These are phyloP conservation scores for Exidia glandulosa DNA, from an alignment of 768 basidiomycete species.

Conservation along the genomic window DNA sequence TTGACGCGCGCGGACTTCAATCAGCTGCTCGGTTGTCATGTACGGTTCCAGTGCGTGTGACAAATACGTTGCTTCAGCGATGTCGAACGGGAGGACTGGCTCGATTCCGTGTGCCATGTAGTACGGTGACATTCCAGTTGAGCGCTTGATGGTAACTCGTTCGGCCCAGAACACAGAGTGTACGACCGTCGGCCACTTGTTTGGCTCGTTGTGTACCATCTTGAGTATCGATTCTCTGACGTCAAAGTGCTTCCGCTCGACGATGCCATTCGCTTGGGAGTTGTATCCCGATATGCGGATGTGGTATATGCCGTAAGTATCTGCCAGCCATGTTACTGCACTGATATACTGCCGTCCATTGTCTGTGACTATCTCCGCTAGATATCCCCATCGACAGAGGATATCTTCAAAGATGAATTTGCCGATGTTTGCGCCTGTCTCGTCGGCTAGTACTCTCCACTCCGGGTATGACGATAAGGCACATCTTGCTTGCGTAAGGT, in stretches of 20 bases:
- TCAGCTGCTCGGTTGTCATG: constrained; percentile 8
- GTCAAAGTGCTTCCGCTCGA: constrained; percentile 22
- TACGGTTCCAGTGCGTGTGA: background rate
- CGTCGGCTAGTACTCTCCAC: constrained; percentile 16
- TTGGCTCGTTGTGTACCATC: constrained; percentile 10
- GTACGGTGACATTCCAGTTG: constrained; percentile 21
- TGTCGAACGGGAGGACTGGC: constrained; percentile 21
- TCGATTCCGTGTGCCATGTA: constrained; percentile 21
- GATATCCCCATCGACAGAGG: constrained; percentile 19
- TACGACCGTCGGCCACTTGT: constrained; percentile 12
- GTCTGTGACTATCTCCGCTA: constrained; percentile 18
- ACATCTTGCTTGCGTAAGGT: constrained; percentile 27
- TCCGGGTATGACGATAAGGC: constrained; percentile 25
- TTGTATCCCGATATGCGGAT: constrained; percentile 25
- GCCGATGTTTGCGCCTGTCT: constrained; percentile 10
- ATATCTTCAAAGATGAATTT: constrained; percentile 24
- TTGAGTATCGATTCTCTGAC: constrained; percentile 23
- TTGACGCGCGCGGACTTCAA: constrained; percentile 7
- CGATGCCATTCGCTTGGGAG: constrained; percentile 25
- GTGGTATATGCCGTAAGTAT: constrained; percentile 18
- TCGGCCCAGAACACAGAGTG: constrained; percentile 16
- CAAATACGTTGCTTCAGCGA: constrained; percentile 21
- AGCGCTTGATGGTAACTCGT: constrained; percentile 13
- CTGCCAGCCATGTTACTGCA: constrained; percentile 11
- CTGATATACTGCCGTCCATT: constrained; percentile 18